A percentile compares a stretch with the other conserved stretches of the same genome.
Evolutionary conservation across 306 rosid species (phyloP).

Genomic region (Spatholobus suberectus): DNA sequence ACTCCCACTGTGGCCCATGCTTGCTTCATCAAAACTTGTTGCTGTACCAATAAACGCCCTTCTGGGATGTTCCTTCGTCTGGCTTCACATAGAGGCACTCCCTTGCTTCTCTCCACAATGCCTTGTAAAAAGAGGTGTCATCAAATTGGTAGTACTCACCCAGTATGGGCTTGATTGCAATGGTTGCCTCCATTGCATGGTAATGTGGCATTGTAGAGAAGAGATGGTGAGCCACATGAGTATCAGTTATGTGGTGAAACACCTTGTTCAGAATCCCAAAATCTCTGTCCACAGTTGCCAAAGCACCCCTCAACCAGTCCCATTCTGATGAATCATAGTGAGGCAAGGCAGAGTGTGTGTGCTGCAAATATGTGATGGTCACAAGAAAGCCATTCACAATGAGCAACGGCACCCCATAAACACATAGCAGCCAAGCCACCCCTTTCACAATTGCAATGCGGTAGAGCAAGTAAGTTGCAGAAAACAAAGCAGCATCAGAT

Average conservation of each 20-base stretch:
- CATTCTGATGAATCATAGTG: slow-evolving; percentile 78
- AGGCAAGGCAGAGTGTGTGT: slow-evolving; percentile 72
- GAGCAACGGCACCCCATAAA: slow-evolving; percentile 63
- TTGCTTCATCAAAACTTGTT: slow-evolving; percentile 55
- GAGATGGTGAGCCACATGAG: slow-evolving; percentile 77
- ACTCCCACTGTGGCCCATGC: neutral
- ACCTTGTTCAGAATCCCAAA: slow-evolving; percentile 67
- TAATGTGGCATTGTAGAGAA: slow-evolving; percentile 84
- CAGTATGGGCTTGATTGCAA: slow-evolving; percentile 58
- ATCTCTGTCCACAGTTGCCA: slow-evolving; percentile 78
- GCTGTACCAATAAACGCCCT: slow-evolving; percentile 77
- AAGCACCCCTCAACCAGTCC: slow-evolving; percentile 87
- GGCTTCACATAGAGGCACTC: slow-evolving; percentile 80
- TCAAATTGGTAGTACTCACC: slow-evolving; percentile 65
- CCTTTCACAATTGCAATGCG: slow-evolving; percentile 49
- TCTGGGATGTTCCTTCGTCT: slow-evolving; percentile 48
- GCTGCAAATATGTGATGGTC: slow-evolving; percentile 73
- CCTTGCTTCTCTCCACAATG: slow-evolving; percentile 84
- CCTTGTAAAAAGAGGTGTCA: slow-evolving; percentile 68
- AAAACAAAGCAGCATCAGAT: slow-evolving; percentile 56
- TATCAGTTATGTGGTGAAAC: slow-evolving; percentile 75
- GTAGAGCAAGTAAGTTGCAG: slow-evolving; percentile 44
- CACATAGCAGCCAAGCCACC: slow-evolving; percentile 49
- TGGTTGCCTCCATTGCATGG: slow-evolving; percentile 80
- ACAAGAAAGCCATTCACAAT: slow-evolving; percentile 73